Base-by-base conservation (phyloP, 2,329 filamentous ascomycete species). In the Samsoniella hepiali region DNA sequence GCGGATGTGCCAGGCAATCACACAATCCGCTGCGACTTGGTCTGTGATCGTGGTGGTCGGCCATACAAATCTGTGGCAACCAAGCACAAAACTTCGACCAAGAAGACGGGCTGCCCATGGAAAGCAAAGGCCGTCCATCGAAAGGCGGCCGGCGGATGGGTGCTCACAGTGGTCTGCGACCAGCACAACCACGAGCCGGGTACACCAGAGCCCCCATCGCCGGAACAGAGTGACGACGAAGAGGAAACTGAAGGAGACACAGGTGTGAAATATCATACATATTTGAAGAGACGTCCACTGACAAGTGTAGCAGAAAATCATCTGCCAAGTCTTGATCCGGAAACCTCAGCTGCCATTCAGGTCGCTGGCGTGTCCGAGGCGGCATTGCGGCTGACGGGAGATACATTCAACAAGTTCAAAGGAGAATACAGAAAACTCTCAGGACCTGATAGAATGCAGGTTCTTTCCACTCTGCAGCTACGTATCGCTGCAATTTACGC, bases 51-150 rank as follows among this genome's bases (percentile, higher is more conserved):
- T 53, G 78, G 78, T 56, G 77, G 78, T 31, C 72, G 77, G 45
- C 76, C 78, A 10, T 80, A 80, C 67, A 76, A 77, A 51, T 78
- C 76, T 65, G 73, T 74, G 68, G 78, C 78, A 7, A 80, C 76
- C 5, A 78, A 79, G 69, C 76, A 78, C 66, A 79, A 79, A 68
- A 78, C 78, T 7, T 75, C 76, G 31, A 80, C 78, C 8, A 80
- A 80, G 68, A 80, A 80, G 71, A 80, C 77, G 0, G 75, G 77
- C 56, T 80, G 78, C 31, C 78, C 77, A 5, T 80, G 78, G 78
- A 78, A 78, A 65, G 78, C 77, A 36, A 80, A 79, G 65, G 77
- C 77, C 1, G 78, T 79, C 8, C 73, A 79, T 58, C 75, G 77
- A 9, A 80, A 79, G 70, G 72, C 74, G 11, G 72, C 77, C 63